Base-by-base conservation (phyloP, 2,329 filamentous ascomycete genomes). In the Pseudocercospora fuligena region DNA sequence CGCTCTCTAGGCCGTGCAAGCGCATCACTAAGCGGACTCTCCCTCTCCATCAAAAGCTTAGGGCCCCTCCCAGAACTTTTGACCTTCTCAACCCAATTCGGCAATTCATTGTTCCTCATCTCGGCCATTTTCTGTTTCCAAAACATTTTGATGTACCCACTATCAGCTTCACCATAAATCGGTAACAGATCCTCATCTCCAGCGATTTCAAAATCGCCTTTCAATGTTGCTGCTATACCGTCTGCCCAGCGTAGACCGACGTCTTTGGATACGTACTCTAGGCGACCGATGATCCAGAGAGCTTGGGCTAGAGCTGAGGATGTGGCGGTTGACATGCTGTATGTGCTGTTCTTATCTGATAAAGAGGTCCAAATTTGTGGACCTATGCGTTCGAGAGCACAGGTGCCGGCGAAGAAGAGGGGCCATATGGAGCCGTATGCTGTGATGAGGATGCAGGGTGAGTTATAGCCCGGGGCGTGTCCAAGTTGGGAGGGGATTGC, bases 371-470 rank as follows among this genome's bases (percentile, higher is more conserved):
- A 66, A 36, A 67, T 21, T 21, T 62, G 33, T 14, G 63, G 49
- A 47, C 72, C 73, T 2, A 76, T 65, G 2, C 74, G 68, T 59
- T 77, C 75, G 5, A 77, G 68, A 11, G 73, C 74, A 60, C 72
- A 75, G 0, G 74, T 75, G 8, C 72, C 74, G 14, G 75, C 75
- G 66, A 77, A 77, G 74, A 77, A 77, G 8, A 77, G 65, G 1
- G 75, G 75, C 75, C 75, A 77, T 36, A 77, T 73, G 19, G 70
- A 67, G 8, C 62, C 65, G 65, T 77, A 77, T 1, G 74, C 74
- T 9, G 69, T 72, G n/a, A 75, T 67, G 21, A 77, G 67, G 2
- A 74, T 66, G 59, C 71, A 72, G 1, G 66, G 68, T 1, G 70
- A 71, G 31, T 72, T 74, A 59, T 51, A 66, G n/a, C 65, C 69